A percentile compares a stretch with the other conserved stretches of the same genome.
phyloP scores from a whole-genome alignment of 2,329 filamentous ascomycete species.

The Geoglossum cookeanum region DNA sequence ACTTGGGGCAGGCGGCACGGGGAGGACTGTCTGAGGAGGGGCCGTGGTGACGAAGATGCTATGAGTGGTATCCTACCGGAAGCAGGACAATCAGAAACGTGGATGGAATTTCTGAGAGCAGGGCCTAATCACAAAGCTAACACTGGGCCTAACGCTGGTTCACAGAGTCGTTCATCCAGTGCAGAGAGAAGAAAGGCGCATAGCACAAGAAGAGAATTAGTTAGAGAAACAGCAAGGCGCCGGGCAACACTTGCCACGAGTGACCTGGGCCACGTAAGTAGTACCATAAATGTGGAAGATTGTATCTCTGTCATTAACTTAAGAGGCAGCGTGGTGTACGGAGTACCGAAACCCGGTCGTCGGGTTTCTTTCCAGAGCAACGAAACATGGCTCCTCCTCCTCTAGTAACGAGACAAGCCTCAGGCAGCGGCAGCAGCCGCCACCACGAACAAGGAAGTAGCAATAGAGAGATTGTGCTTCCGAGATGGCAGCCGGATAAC shows the following conservation, averaged over 20 bases:
- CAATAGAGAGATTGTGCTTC: constrained; percentile 32
- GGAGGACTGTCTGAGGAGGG: not conserved
- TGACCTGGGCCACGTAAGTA: not conserved
- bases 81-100: not conserved
- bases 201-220: not conserved
- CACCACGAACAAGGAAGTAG: not conserved
- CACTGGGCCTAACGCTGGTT: not conserved
- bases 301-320: not conserved
- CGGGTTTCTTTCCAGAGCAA: not conserved
- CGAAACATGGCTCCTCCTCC: not conserved
- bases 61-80: not conserved
- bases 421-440: not conserved
- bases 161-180: not conserved
- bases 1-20: not conserved
- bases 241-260: not conserved
- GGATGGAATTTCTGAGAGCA: not conserved
- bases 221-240: not conserved
- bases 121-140: not conserved
- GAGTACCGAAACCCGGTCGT: not conserved
- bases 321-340: not conserved
- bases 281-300: not conserved
- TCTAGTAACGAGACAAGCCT: not conserved
- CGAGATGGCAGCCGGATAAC: constrained; percentile 73
- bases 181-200: not conserved
- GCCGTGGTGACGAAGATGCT: not conserved